These are phyloP conservation scores for Austroboletus festivus DNA, from an alignment of 768 basidiomycete genomes.

Conservation along the genomic window DNA sequence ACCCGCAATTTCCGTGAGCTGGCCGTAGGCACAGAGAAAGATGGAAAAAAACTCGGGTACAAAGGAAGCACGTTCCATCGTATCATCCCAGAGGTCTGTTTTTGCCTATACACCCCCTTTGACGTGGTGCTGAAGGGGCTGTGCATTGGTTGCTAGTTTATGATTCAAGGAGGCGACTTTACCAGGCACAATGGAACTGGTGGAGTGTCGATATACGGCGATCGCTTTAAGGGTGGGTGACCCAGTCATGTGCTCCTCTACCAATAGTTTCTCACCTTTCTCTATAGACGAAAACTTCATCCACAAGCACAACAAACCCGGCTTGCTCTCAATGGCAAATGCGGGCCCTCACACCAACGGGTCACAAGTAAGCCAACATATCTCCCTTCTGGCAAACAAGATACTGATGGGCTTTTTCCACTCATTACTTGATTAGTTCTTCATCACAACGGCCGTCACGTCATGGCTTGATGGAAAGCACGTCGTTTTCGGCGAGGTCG, in stretches of 20 bases:
- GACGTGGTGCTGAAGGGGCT: too few relatives aligned
- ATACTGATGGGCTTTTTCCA: too few relatives aligned
- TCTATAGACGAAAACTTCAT: slow-evolving; percentile 79
- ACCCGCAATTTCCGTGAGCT: slow-evolving; percentile 87
- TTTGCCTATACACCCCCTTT: too few relatives aligned
- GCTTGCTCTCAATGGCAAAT: slow-evolving; percentile 78
- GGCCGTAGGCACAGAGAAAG: slow-evolving; percentile 58
- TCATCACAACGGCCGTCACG: slow-evolving; percentile 80
- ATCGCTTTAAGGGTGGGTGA: slow-evolving; percentile 56
- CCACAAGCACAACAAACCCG: slow-evolving; percentile 67
- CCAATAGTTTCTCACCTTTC: slow-evolving; percentile 16
- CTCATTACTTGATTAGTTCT: slow-evolving; percentile 45
- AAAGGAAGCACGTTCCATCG: slow-evolving; percentile 69
- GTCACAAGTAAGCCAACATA: slow-evolving; percentile 41
- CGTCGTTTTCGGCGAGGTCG: slow-evolving; percentile 78
- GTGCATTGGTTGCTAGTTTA: too few relatives aligned
- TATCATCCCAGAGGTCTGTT: slow-evolving; percentile 52
- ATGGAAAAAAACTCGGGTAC: slow-evolving; percentile 62
- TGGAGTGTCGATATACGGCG: slow-evolving; percentile 77
- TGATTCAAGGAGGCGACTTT: slow-evolving; percentile 93
- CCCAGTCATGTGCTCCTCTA: too few relatives aligned
- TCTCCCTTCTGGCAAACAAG: too few relatives aligned
- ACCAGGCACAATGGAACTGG: slow-evolving; percentile 67
- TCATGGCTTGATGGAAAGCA: slow-evolving; percentile 80
- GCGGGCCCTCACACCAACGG: slow-evolving; percentile 82